A percentile compares a stretch with the other conserved stretches of the same genome.
phyloP scores from a whole-genome alignment of 2,329 filamentous ascomycete species.

The Colletotrichum sp. region DNA sequence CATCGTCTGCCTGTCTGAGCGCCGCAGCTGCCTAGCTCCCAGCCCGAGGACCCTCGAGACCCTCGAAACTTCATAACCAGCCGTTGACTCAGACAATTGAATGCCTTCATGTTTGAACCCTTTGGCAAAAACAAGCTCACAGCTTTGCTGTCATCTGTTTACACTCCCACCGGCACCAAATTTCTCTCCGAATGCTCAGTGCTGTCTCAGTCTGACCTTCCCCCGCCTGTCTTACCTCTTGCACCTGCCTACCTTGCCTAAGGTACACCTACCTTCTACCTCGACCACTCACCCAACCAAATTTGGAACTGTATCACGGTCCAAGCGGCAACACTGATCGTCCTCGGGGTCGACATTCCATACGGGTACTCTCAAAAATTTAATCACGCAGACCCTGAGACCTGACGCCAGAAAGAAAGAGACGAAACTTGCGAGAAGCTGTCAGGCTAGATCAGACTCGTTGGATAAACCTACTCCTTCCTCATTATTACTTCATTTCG shows the following conservation, averaged over 20 bases:
- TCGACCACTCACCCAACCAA: background rate
- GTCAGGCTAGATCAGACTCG: background rate
- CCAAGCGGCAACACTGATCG: background rate
- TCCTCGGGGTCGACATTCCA: background rate
- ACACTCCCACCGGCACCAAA: background rate
- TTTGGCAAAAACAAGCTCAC: background rate
- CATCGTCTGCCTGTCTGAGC: background rate
- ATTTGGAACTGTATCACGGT: background rate
- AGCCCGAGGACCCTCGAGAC: background rate
- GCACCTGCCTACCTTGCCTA: background rate
- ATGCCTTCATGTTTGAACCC: background rate
- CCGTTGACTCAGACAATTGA: background rate
- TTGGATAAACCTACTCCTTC: background rate
- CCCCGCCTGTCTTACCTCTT: background rate
- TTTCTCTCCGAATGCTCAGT: background rate
- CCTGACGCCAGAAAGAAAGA: background rate
- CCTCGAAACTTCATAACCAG: background rate
- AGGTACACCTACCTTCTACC: too few relatives aligned
- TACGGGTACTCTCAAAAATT: background rate
- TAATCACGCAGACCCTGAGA: background rate
- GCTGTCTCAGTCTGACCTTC: background rate
- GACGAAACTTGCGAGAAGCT: background rate
- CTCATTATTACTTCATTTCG: background rate
- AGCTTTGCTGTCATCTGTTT: background rate
- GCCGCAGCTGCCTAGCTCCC: constrained; percentile 12